Percentiles rank a stretch among this genome's conserved stretches.
phyloP scores from a whole-genome alignment of 2,329 filamentous ascomycete genomes.

The Huntiella bhutanensis region DNA sequence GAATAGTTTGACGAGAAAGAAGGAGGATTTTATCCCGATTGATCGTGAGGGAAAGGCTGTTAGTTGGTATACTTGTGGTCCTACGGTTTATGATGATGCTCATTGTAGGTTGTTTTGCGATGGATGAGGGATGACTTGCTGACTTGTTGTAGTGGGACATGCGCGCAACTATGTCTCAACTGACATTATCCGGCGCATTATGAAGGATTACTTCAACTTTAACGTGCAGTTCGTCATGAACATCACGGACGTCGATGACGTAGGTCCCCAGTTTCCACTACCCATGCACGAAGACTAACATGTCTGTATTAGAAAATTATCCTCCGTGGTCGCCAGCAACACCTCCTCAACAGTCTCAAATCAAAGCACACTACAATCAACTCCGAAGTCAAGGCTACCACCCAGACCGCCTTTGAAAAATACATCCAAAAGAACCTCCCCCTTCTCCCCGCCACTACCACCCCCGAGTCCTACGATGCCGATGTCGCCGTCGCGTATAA shows the following conservation, averaged over 20 bases:
- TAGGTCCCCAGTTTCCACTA: slow-evolving; percentile 6
- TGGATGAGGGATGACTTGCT: background rate
- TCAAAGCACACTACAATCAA: slow-evolving; percentile 8
- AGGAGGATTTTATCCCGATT: slow-evolving; percentile 12
- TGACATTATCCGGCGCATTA: slow-evolving; percentile 68
- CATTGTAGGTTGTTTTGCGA: slow-evolving; percentile 25
- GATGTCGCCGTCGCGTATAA: slow-evolving; percentile 34
- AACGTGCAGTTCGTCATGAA: slow-evolving; percentile 82
- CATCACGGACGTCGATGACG: slow-evolving; percentile 68
- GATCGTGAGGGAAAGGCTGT: slow-evolving; percentile 11
- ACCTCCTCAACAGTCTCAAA: slow-evolving; percentile 41
- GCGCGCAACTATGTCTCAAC: slow-evolving; percentile 81
- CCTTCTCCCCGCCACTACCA: slow-evolving; percentile 26
- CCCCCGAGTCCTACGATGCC: slow-evolving; percentile 27
- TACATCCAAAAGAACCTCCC: slow-evolving; percentile 38
- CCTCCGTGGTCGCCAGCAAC: slow-evolving; percentile 51
- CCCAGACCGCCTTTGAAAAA: slow-evolving; percentile 28
- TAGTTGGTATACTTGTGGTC: slow-evolving; percentile 56
- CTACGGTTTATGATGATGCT: slow-evolving; percentile 67
- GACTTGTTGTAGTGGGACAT: slow-evolving; percentile 37
- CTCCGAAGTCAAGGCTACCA: slow-evolving; percentile 5
- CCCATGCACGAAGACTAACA: too few species aligned
- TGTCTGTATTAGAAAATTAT: slow-evolving; percentile 26
- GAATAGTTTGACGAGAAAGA: slow-evolving; percentile 11
- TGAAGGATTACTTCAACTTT: slow-evolving; percentile 68